Conservation (phyloP, 441 rosid species). For the Eruca vesicaria region DNA sequence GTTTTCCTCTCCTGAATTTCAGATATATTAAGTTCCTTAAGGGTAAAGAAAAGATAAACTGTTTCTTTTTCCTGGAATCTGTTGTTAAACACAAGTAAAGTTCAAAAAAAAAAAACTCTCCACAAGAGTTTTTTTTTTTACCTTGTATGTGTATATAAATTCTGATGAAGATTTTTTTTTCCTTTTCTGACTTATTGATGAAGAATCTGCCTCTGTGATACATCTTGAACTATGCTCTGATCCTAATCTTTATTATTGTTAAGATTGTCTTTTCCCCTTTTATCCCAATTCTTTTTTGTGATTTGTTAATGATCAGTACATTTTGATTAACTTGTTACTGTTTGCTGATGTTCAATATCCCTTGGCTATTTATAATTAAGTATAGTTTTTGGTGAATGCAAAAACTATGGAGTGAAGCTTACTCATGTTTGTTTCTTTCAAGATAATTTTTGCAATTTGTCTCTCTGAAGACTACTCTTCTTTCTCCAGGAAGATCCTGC, state of each 20-base stretch:
- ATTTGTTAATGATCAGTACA: not conserved
- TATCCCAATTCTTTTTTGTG: not conserved
- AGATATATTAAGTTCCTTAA: conserved; percentile 19
- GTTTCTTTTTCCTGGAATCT: conserved; percentile 1
- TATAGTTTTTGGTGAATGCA: conserved; percentile 6
- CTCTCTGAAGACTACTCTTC: not conserved
- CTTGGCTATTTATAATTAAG: not conserved
- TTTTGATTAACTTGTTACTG: not conserved
- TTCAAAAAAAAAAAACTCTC: conserved; percentile 3
- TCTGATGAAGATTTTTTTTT: conserved; percentile 12
- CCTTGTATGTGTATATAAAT: conserved; percentile 15
- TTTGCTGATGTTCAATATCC: not conserved
- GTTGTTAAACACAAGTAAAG: conserved; percentile 27
- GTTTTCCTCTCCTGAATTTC: conserved; percentile 9
- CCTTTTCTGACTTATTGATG: conserved; percentile 10
- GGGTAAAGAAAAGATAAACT: not conserved
- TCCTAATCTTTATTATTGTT: not conserved
- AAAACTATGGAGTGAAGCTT: conserved; percentile 6
- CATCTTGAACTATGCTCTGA: not conserved
- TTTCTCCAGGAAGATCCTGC: conserved; percentile 26
- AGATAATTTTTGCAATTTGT: not conserved
- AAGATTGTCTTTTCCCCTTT: not conserved
- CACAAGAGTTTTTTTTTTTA: not conserved
- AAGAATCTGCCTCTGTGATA: not conserved
- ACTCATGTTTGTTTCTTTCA: conserved; percentile 6